These are phyloP conservation scores for Theileria luwenshuni DNA, from an alignment of 169 alveolate genomes.

Conservation along the genomic window DNA sequence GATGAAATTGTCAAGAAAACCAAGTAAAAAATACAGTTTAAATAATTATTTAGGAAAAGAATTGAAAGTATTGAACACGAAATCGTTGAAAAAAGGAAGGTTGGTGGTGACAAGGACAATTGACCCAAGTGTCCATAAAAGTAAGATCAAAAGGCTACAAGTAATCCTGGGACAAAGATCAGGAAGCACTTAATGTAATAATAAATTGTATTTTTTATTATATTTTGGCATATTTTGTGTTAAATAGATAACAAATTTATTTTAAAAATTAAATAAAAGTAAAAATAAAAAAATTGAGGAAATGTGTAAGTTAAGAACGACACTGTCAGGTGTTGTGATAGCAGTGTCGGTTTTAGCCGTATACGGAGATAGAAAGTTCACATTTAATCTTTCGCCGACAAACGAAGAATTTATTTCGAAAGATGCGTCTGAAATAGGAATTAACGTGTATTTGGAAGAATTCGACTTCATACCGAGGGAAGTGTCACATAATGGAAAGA, in stretches of 20 bases:
- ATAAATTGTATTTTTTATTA: too few relatives aligned
- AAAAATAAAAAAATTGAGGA: too few relatives aligned
- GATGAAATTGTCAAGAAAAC: neutral
- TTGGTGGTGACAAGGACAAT: neutral
- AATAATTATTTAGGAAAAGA: neutral
- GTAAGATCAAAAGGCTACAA: slow-evolving; percentile 20
- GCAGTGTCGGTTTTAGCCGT: too few relatives aligned
- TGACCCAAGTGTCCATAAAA: slow-evolving; percentile 6
- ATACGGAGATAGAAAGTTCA: too few relatives aligned
- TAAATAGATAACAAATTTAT: too few relatives aligned
- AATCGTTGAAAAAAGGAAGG: slow-evolving; percentile 12
- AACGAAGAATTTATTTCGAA: slow-evolving; percentile 28
- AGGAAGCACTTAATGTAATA: too few relatives aligned
- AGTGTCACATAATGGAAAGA: neutral
- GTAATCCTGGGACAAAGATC: neutral
- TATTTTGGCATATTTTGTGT: too few relatives aligned
- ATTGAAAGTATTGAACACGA: too few relatives aligned
- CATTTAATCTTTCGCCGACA: slow-evolving; percentile 11
- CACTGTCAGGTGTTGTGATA: too few relatives aligned
- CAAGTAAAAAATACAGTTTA: neutral
- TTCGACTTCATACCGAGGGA: slow-evolving; percentile 50
- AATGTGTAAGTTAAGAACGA: neutral
- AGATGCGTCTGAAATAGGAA: neutral
- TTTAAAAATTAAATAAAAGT: too few relatives aligned
- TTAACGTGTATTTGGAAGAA: slow-evolving; percentile 41